These are phyloP conservation scores for Alloascoidea africana DNA, from an alignment of 805 yeast genomes.

Conservation along the genomic window DNA sequence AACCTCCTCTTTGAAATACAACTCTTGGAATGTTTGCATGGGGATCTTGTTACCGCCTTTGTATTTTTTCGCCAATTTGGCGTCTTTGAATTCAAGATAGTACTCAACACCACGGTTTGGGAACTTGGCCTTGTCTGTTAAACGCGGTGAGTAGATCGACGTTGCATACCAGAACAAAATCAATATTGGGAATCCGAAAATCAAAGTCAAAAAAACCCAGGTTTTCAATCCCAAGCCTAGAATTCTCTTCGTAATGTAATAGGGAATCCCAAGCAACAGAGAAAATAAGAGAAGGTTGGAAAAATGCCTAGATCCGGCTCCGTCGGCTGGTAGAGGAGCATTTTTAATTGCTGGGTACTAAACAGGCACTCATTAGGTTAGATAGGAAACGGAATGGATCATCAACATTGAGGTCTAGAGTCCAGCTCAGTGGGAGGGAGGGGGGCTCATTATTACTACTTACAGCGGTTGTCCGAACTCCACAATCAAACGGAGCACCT, in stretches of 20 bases:
- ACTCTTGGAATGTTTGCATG: constrained; percentile 83
- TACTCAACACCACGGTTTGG: constrained; percentile 69
- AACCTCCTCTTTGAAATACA: constrained; percentile 72
- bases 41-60: constrained; percentile 68
- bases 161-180: constrained; percentile 72
- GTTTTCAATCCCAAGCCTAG: constrained; percentile 56
- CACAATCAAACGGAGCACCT: no score
- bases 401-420: not conserved
- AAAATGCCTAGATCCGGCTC: constrained; percentile 71
- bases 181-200: constrained; percentile 54
- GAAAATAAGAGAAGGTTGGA: constrained; percentile 39
- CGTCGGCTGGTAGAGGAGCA: constrained; percentile 85
- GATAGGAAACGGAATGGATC: not conserved
- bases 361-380: constrained; percentile 7
- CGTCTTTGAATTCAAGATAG: constrained; percentile 72
- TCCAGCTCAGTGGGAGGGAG: no score
- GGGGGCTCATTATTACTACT: no score
- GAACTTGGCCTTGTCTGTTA: constrained; percentile 59
- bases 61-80: constrained; percentile 51
- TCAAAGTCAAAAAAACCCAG: constrained; percentile 40
- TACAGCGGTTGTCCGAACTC: no score
- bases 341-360: constrained; percentile 62
- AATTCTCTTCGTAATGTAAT: constrained; percentile 41
- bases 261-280: constrained; percentile 43
- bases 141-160: constrained; percentile 66